These are phyloP conservation scores for Fusarium goolgardi DNA, from an alignment of 2,329 filamentous ascomycete genomes.

Conservation along the genomic window DNA sequence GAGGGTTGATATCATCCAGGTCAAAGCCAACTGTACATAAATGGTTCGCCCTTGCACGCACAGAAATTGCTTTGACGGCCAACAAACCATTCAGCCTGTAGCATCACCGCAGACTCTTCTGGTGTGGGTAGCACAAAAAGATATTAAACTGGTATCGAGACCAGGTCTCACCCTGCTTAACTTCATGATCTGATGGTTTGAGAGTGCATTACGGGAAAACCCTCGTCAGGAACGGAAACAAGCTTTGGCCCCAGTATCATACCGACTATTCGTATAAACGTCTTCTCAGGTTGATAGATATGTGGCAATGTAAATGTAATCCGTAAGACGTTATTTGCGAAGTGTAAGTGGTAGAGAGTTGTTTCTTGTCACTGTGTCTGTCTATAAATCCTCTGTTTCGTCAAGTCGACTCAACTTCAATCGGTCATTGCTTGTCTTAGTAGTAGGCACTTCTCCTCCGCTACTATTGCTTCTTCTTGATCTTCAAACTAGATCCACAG, in stretches of 20 bases:
- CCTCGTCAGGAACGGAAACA: conserved; percentile 1
- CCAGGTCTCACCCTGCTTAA: background rate
- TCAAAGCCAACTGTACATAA: conserved; percentile 2
- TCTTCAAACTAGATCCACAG: conserved; percentile 24
- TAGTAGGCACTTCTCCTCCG: background rate
- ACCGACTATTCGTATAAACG: background rate
- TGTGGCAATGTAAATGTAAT: background rate
- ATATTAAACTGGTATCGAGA: background rate
- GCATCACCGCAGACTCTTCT: background rate
- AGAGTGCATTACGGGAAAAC: background rate
- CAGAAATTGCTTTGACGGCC: conserved; percentile 3
- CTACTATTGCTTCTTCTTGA: background rate
- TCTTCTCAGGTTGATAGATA: background rate
- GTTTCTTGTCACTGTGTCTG: background rate
- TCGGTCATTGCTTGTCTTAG: background rate
- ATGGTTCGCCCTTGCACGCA: background rate
- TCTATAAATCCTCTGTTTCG: conserved; percentile 30
- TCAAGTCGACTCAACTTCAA: background rate
- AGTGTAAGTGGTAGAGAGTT: conserved; percentile 14
- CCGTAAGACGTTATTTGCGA: background rate
- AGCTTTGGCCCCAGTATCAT: conserved; percentile 2
- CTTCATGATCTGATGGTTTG: conserved; percentile 24
- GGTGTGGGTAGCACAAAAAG: conserved; percentile 8
- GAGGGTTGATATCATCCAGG: conserved; percentile 6
- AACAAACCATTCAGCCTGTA: conserved; percentile 4